These are phyloP conservation scores for Aeminium ludgeri DNA, from an alignment of 495 filamentous ascomycete species.

Conservation along the genomic window DNA sequence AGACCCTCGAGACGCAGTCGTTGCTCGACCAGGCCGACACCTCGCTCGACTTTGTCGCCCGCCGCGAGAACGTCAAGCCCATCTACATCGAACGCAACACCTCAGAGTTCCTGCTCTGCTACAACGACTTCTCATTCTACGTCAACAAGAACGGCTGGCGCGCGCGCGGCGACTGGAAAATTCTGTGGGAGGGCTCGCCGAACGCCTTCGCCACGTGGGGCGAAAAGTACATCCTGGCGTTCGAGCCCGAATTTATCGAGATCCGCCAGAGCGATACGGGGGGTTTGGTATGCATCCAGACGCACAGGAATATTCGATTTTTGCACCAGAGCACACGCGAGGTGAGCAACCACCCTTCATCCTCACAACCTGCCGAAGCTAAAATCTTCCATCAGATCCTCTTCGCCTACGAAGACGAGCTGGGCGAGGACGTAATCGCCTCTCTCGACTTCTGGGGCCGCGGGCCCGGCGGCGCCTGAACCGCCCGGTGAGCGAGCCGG, in stretches of 20 bases:
- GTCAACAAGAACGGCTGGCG: conserved; percentile 98
- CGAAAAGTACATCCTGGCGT: conserved; percentile 80
- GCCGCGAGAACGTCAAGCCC: conserved; percentile 84
- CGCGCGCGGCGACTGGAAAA: conserved; percentile 85
- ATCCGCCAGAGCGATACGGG: conserved; percentile 86
- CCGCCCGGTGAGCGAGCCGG: too few relatives aligned
- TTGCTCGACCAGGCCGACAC: conserved; percentile 96
- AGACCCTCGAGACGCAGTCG: conserved; percentile 93
- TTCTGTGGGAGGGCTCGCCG: conserved; percentile 91
- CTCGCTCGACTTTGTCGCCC: conserved; percentile 85
- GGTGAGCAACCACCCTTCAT: too few relatives aligned
- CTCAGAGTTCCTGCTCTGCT: conserved; percentile 93
- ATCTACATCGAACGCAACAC: conserved; percentile 94
- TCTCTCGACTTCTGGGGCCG: conserved; percentile 87
- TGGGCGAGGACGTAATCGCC: conserved; percentile 79
- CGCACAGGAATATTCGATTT: conserved; percentile 90
- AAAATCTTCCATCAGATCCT: conserved; percentile 46
- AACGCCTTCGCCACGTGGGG: conserved; percentile 81
- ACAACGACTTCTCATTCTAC: conserved; percentile 96
- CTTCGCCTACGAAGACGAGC: conserved; percentile 94
- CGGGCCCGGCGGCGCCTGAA: neutral
- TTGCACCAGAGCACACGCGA: conserved; percentile 90
- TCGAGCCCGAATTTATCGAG: conserved; percentile 98
- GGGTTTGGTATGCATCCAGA: conserved; percentile 80
- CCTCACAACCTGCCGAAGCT: too few relatives aligned